Base-by-base conservation (phyloP, 169 alveolate genomes). In the Theileria luwenshuni region DNA sequence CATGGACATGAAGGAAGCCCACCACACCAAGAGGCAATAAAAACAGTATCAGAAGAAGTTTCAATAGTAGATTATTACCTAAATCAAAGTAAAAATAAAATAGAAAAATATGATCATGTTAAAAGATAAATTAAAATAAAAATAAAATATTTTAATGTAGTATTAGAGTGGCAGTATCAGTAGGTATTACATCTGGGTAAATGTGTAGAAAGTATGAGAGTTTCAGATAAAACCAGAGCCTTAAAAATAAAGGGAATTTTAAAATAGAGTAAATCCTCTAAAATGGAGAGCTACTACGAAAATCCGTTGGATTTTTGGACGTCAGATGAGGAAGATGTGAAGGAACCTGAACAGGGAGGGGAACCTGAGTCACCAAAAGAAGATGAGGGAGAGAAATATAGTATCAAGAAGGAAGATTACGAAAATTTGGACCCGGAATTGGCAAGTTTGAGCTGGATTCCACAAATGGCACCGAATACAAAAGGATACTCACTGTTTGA, bases 281-380 rank as follows among this genome's bases (percentile, higher is more conserved):
- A 59, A 30, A 89, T 89, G 93, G 83, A 90, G 23, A 84, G 71
- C 48, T 42, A 83, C 38, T 89, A 89, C 58, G 90, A 83, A 35
- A 84, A 84, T 49, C 68, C 74, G 19, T 80, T 85, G n/a, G 93
- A 89, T 28, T 89, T 89, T 71, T 89, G 93, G 93, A 89, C 93
- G 25, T 81, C 91, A 47, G 93, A 89, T 76, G 93, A 89, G 32
- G 93, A 88, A 72, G 84, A 19, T 23, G 65, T 48, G 42, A 87
- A 69, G 21, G 90, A 79, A n/a, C n/a, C n/a, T n/a, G n/a, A n/a
- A n/a, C n/a, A n/a, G n/a, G n/a, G n/a, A n/a, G n/a, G n/a, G n/a
- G 71, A 62, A 54, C n/a, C 43, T 23, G 33, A 61, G 15, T 54
- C 33, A 27, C 8, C 8, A 1, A 8, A 25, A 43, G 21, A 61